A percentile compares a stretch with the other conserved stretches of the same genome.
Evolutionary conservation across 75 land plant genomes (phyloP).

Genomic region (Ceratopteris richardii): DNA sequence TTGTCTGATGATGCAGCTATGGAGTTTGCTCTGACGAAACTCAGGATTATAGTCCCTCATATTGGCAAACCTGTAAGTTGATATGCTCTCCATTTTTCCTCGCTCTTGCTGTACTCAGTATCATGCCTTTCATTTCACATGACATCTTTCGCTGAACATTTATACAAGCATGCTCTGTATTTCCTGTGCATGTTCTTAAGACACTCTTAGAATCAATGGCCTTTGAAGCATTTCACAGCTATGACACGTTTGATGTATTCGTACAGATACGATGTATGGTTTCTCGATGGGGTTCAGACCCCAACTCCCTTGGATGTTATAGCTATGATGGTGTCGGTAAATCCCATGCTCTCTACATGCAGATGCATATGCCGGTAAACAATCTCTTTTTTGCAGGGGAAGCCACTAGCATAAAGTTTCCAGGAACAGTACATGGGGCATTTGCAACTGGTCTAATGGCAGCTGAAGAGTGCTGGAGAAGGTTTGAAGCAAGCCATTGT

Average conservation of each 20-base stretch:
- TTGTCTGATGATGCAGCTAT: slow-evolving; percentile 41
- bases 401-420: slow-evolving; percentile 56
- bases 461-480: slow-evolving; percentile 57
- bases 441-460: slow-evolving; percentile 73
- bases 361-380: slow-evolving; percentile 48
- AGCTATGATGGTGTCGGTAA: slow-evolving; percentile 56
- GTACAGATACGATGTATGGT: slow-evolving; percentile 59
- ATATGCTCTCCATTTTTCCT: too few species aligned
- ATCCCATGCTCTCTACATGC: slow-evolving; percentile 45
- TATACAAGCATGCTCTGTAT: too few species aligned
- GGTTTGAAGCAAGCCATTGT: slow-evolving; percentile 26
- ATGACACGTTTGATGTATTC: neutral
- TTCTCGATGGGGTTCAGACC: slow-evolving; percentile 73
- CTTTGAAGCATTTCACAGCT: too few species aligned
- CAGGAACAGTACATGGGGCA: slow-evolving; percentile 85
- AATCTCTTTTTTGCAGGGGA: slow-evolving; percentile 81
- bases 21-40: slow-evolving; percentile 31
- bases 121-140: too few species aligned
- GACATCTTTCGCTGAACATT: too few species aligned
- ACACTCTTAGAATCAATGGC: too few species aligned
- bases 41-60: slow-evolving; percentile 36
- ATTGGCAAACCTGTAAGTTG: slow-evolving; percentile 41
- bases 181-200: too few species aligned
- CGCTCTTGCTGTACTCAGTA: too few species aligned
- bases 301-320: slow-evolving; percentile 60